A percentile compares a stretch with the other conserved stretches of the same genome.
Evolutionary conservation across 139 green algal species (phyloP).

Genomic region (Chlamydomonas incerta): DNA sequence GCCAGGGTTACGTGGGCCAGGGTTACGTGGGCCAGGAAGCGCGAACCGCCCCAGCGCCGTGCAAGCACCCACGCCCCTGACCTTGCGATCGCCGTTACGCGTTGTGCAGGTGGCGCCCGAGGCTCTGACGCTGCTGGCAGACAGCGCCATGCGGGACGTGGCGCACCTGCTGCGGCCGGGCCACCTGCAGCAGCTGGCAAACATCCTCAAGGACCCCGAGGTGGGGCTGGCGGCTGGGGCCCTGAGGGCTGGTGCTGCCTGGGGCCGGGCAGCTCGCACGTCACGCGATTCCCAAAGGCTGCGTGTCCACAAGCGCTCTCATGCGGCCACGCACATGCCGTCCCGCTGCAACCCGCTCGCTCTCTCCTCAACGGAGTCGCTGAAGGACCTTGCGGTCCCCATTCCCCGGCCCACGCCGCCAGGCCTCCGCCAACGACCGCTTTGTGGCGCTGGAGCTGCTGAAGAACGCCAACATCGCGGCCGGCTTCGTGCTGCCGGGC

Average conservation of each 20-base stretch:
- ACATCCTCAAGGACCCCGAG: conserved; percentile 61
- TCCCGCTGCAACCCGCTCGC: too few relatives aligned
- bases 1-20: too few relatives aligned
- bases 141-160: conserved; percentile 63
- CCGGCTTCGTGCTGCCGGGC: conserved; percentile 42
- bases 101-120: conserved; percentile 51
- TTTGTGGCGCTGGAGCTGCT: conserved; percentile 67
- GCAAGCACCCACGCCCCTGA: not conserved
- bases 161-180: conserved; percentile 56
- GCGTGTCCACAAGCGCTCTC: too few relatives aligned
- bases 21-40: too few relatives aligned
- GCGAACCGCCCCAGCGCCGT: not conserved
- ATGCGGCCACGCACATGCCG: too few relatives aligned
- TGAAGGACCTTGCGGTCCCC: too few relatives aligned
- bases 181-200: conserved; percentile 63
- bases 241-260: too few relatives aligned
- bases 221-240: not conserved
- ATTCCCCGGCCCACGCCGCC: not conserved
- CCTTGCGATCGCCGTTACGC: too few relatives aligned
- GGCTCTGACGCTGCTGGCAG: conserved; percentile 50
- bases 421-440: conserved; percentile 58
- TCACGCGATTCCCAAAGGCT: too few relatives aligned
- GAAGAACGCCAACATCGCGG: conserved; percentile 66
- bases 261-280: too few relatives aligned
- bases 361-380: too few relatives aligned